These are phyloP conservation scores for Cryptosporidium canis DNA, from an alignment of 169 alveolate genomes.

Conservation along the genomic window DNA sequence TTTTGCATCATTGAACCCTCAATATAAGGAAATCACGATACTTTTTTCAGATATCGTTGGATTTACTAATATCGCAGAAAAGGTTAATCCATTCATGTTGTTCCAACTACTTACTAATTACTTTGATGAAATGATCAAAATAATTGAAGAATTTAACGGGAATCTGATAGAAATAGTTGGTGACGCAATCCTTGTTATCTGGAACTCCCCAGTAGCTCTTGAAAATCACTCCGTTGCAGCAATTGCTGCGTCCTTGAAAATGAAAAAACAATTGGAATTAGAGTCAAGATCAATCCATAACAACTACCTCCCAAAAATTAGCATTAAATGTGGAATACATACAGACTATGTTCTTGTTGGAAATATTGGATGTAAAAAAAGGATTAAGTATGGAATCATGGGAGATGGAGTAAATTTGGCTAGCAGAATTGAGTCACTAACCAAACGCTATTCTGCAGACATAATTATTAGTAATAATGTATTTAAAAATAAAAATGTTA, in stretches of 20 bases:
- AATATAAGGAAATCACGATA: constrained; percentile 35
- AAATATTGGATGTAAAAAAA: constrained; percentile 60
- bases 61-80: constrained; percentile 58
- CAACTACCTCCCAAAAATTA: neutral
- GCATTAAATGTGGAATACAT: constrained; percentile 58
- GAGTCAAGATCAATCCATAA: neutral
- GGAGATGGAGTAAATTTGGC: constrained; percentile 75
- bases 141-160: constrained; percentile 46
- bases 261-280: constrained; percentile 31
- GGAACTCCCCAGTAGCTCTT: constrained; percentile 72
- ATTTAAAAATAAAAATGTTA: neutral
- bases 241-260: constrained; percentile 33
- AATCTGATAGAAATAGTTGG: constrained; percentile 69
- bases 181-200: constrained; percentile 70
- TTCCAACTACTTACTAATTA: constrained; percentile 21
- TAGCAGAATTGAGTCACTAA: constrained; percentile 65
- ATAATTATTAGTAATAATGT: constrained; percentile 48
- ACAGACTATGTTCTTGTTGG: constrained; percentile 70
- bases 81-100: neutral
- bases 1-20: neutral
- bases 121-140: constrained; percentile 40
- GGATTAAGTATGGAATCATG: constrained; percentile 73
- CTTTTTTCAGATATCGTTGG: constrained; percentile 69
- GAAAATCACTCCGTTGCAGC: constrained; percentile 62
- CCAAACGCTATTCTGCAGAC: constrained; percentile 49